Percentiles rank a stretch among this genome's conserved stretches.
phyloP scores from a whole-genome alignment of 345 rosid genomes.

The Eucalyptus tenuipes region DNA sequence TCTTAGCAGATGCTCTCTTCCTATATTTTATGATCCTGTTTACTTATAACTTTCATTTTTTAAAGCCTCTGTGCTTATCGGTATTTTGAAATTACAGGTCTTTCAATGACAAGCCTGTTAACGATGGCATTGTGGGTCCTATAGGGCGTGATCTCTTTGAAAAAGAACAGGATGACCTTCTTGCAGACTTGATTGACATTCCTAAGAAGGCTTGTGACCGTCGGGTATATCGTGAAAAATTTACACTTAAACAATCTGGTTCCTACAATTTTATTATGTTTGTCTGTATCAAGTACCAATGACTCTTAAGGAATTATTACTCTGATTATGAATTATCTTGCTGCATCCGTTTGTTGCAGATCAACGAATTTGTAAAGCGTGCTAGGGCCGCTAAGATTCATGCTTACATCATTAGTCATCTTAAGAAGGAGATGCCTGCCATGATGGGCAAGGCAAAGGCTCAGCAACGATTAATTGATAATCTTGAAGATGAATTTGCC shows the following conservation, averaged over 20 bases:
- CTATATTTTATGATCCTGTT: not conserved
- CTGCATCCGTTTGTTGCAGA: conserved; percentile 17
- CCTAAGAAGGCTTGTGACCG: conserved; percentile 96
- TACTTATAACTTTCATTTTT: not conserved
- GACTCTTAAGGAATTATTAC: not conserved
- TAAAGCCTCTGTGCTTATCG: not conserved
- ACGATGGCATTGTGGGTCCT: conserved; percentile 49
- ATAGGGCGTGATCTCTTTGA: conserved; percentile 71
- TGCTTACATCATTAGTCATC: conserved; percentile 86
- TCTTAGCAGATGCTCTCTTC: not conserved
- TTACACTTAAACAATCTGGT: not conserved
- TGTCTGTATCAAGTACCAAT: not conserved
- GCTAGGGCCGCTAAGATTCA: conserved; percentile 92
- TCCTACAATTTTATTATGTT: not conserved
- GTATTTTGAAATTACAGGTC: conserved; percentile 27
- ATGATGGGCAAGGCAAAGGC: conserved; percentile 96
- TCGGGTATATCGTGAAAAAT: conserved; percentile 48
- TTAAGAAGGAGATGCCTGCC: conserved; percentile 91
- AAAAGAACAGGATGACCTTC: conserved; percentile 86
- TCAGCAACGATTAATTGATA: conserved; percentile 70
- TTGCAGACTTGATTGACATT: conserved; percentile 55
- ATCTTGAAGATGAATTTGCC: conserved; percentile 63
- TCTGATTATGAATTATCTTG: not conserved
- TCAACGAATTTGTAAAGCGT: conserved; percentile 91
- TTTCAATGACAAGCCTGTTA: conserved; percentile 72